Percentiles rank a stretch among this genome's conserved stretches.
Evolutionary conservation across 2,329 filamentous ascomycete genomes (phyloP).

Genomic region (Teratosphaeriaceae sp.): DNA sequence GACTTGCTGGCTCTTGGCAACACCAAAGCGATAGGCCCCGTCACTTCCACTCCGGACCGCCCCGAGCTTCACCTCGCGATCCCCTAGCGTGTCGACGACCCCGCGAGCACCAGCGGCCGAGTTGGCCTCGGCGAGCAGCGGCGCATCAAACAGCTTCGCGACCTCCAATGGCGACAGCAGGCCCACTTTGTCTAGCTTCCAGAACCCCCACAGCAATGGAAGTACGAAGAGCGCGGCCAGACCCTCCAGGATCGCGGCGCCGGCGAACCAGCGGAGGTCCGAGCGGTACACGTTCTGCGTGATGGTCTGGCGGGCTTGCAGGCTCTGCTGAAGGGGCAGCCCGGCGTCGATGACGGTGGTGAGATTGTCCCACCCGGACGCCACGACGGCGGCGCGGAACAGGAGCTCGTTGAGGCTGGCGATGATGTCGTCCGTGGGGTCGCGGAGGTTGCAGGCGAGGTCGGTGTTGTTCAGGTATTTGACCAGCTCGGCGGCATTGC

Average conservation of each 20-base stretch:
- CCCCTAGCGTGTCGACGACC: background rate
- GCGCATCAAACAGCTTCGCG: background rate
- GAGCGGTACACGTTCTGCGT: conserved; percentile 10
- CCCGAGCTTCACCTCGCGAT: background rate
- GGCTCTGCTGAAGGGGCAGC: conserved; percentile 1
- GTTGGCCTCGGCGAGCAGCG: background rate
- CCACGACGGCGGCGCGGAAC: conserved; percentile 7
- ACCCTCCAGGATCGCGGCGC: conserved; percentile 6
- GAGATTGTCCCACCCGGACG: background rate
- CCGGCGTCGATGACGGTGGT: conserved; percentile 7
- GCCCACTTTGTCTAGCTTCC: conserved; percentile 4
- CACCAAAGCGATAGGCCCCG: background rate
- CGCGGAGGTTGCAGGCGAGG: background rate
- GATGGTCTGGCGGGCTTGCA: conserved; percentile 7
- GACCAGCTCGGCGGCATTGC: background rate
- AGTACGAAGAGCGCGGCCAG: conserved; percentile 8
- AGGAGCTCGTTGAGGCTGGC: conserved; percentile 10
- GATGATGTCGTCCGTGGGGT: conserved; percentile 6
- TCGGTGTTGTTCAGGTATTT: background rate
- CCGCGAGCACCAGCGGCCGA: background rate
- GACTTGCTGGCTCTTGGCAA: background rate
- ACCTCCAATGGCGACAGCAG: background rate
- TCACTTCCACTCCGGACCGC: background rate
- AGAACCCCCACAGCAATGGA: conserved; percentile 13
- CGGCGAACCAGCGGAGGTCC: conserved; percentile 11